Evolutionary conservation across 208 protist genomes (phyloP), one percentile per base, ranked within the genome.

Genomic region (Trypanosoma vivax): DNA sequence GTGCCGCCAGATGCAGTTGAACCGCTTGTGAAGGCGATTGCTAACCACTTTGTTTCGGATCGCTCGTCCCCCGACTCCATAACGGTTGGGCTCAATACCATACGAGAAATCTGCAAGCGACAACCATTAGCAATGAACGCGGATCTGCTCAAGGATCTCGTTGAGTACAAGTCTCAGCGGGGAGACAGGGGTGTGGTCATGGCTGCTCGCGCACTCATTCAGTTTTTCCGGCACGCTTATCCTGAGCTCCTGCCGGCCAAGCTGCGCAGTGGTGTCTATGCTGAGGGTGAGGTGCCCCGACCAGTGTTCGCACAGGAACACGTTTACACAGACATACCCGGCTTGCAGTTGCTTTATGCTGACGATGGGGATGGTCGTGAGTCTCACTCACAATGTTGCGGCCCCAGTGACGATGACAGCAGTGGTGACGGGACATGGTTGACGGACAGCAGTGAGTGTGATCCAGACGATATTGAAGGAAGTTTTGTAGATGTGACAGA

Each of bases 11-110:
- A 99, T 29, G 68, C 71, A 0, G 39, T 95, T 28, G 76, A 96
- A 62, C 88, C 90, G 30, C 60, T 99, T n/a, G 63, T 99, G 41
- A 80, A 70, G 53, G 70, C 91, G 14, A 89, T 99, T 34, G 92
- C 88, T 0, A 95, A 98, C 66, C 90, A 98, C 60, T 99, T 99
- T 72, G 94, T 98, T 0, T 90, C 77, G 3, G 97, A 99, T 55
- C 75, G 88, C 14, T 90, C 88, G 24, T 76, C 81, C 14, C 67
- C 86, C 14, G 97, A 98, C 53, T 76, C 88, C 16, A 97, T 98
- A 25, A 93, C 94, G 0, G 83, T 98, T 6, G 96, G 96, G 24
- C 73, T 99, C 30, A 99, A 98, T 67, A 96, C 96, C 1, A 95
- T 99, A 42, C 79, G 97, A 28, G 94, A 95, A 51, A 97, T 99